Evolutionary conservation across 192 early-diverging fungal genomes (phyloP), one percentile per base, ranked within the genome.

Genomic region (Coemansia sp.): DNA sequence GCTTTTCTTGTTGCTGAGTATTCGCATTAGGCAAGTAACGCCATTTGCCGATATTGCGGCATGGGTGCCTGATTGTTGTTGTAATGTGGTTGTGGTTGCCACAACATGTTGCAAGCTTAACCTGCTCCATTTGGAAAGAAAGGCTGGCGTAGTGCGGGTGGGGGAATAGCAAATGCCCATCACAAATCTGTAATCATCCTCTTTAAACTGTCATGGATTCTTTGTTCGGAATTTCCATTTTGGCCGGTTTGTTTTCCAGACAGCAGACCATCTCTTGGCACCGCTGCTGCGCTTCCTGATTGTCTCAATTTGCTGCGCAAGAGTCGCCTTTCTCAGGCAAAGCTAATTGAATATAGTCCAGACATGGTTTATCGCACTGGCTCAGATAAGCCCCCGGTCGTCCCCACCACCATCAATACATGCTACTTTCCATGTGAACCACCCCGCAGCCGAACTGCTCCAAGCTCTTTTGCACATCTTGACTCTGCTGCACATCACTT

Each of bases 31-130:
- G 39, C 39, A 46, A 46, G 39, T 17, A 46, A 14, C 39, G 39
- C 39, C 39, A 46, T 46, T 46, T 46, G 39, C 39, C 17, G 39
- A 46, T 46, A 46, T 46, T 46, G 39, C 39, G 9, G 39, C 39
- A 46, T 46, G 14, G 39, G 14, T 46, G 39, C 3, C 39, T 17
- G 39, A 46, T 46, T 46, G 39, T 46, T 46, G 39, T 14, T 46
- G 9, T 14, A 17, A 17, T 46, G 27, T 27, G 11, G 39, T 4
- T 46, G 39, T 46, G 33, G 39, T 46, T 46, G 39, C 39, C 39
- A 46, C 39, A 46, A 46, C 5, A 46, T 46, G 39, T 14, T 46
- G 39, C 39, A 46, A 57, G 56, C 56, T 57, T 57, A 57, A 57
- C 56, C 10, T n/a, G 19, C 14, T 32, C 29, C 27, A 21, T 32